Conservation (phyloP, 2,329 filamentous ascomycete species). For the Clonostachys rhizophaga region DNA sequence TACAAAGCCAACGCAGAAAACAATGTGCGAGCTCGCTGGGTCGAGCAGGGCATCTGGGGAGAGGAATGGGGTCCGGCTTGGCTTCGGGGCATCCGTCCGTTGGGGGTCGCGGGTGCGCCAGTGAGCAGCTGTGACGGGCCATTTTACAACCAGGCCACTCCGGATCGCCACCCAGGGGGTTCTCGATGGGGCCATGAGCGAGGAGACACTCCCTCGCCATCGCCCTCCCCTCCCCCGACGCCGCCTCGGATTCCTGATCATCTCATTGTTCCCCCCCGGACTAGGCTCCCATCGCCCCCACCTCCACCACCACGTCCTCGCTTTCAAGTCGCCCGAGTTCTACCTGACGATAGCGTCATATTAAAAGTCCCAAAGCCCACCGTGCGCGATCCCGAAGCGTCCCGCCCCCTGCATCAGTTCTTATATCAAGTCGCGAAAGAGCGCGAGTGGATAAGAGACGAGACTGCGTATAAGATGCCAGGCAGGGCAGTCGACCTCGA, state of each 20-base stretch:
- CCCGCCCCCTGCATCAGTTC: not conserved
- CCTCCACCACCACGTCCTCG: not conserved
- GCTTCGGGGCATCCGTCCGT: not conserved
- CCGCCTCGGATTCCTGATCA: no score
- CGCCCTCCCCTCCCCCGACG: no score
- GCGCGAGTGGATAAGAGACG: not conserved
- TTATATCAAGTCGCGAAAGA: not conserved
- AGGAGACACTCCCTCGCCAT: not conserved
- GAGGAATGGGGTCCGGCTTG: constrained; percentile 6
- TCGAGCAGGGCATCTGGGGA: constrained; percentile 6
- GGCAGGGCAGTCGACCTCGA: not conserved
- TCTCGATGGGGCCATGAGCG: constrained; percentile 1
- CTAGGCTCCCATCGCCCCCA: no score
- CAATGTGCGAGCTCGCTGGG: constrained; percentile 6
- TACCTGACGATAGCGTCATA: not conserved
- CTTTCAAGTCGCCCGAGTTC: not conserved
- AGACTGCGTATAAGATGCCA: not conserved
- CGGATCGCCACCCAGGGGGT: no score
- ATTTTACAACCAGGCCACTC: not conserved
- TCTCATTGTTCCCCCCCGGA: no score
- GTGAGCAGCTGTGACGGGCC: not conserved
- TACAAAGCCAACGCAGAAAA: constrained; percentile 4
- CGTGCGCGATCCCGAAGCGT: not conserved
- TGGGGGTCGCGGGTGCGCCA: not conserved
- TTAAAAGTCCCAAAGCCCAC: not conserved